Conservation (phyloP, 2,329 filamentous ascomycete genomes). For the Colletotrichum aenigma region DNA sequence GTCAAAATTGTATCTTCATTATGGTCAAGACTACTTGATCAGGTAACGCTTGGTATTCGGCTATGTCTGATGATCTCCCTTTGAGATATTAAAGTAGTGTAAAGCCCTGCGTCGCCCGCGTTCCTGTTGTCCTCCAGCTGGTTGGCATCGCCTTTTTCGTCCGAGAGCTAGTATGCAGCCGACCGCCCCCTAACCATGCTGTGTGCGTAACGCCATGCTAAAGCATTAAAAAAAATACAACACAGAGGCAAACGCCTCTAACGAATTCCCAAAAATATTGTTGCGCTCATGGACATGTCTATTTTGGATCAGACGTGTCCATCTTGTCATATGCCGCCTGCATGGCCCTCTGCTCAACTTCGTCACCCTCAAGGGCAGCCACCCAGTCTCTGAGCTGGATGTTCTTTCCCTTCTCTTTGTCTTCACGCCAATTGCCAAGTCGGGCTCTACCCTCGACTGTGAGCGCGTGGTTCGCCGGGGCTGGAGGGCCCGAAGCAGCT, state of each 20-base stretch:
- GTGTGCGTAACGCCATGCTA: slow-evolving; percentile 37
- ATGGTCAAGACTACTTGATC: neutral
- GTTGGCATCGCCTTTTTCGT: neutral
- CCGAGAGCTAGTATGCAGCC: neutral
- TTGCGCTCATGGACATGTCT: slow-evolving; percentile 1
- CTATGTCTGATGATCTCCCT: neutral
- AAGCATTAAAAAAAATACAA: slow-evolving; percentile 33
- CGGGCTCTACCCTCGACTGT: slow-evolving; percentile 65
- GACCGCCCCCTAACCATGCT: slow-evolving; percentile 12
- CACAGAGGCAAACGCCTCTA: neutral
- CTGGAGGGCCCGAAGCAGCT: slow-evolving; percentile 33
- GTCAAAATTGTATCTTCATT: neutral
- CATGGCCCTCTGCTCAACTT: slow-evolving; percentile 66
- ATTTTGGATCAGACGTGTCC: slow-evolving; percentile 52
- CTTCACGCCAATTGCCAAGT: slow-evolving; percentile 79
- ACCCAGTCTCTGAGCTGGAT: slow-evolving; percentile 88
- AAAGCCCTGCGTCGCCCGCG: neutral
- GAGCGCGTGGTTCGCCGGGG: slow-evolving; percentile 42
- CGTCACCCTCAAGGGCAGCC: slow-evolving; percentile 78
- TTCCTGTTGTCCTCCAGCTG: neutral
- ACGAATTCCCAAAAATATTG: neutral
- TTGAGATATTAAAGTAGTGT: neutral
- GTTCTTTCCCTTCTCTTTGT: slow-evolving; percentile 74
- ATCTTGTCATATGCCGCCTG: slow-evolving; percentile 61
- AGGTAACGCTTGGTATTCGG: neutral